Conservation (phyloP, 495 filamentous ascomycete genomes). For the Hypomontagnella submonticulosa region DNA sequence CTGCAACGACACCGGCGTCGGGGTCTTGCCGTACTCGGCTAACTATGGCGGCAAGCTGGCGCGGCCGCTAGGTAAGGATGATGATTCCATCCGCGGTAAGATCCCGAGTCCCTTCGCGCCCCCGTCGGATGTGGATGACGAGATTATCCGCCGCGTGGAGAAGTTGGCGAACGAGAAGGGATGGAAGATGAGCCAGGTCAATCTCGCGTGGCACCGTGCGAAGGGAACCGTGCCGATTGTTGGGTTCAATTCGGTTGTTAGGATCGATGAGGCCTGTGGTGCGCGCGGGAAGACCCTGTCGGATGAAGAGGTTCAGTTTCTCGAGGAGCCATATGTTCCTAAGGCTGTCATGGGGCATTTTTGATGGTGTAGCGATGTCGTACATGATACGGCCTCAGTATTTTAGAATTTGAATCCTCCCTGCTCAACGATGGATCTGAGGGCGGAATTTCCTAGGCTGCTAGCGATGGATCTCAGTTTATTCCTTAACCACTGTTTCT, state of each 20-base stretch:
- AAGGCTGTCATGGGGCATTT: conserved; percentile 19
- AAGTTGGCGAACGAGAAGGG: conserved; percentile 69
- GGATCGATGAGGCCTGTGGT: conserved; percentile 69
- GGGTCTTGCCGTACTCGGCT: conserved; percentile 74
- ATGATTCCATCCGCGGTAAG: conserved; percentile 21
- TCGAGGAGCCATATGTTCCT: conserved; percentile 68
- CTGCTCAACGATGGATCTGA: conserved; percentile 17
- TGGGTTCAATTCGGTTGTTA: conserved; percentile 61
- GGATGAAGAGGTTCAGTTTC: conserved; percentile 66
- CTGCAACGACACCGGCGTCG: conserved; percentile 77
- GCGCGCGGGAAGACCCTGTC: conserved; percentile 62
- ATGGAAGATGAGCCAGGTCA: conserved; percentile 68
- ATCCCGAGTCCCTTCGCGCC: conserved; percentile 23
- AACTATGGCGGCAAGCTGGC: conserved; percentile 67
- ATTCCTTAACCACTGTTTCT: conserved; percentile 42
- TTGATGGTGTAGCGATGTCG: neutral
- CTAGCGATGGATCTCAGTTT: conserved; percentile 30
- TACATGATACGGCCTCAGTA: neutral
- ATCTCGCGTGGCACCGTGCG: conserved; percentile 65
- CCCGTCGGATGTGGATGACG: conserved; percentile 34
- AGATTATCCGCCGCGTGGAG: conserved; percentile 67
- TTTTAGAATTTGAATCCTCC: conserved; percentile 27
- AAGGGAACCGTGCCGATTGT: conserved; percentile 64
- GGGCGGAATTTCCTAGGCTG: conserved; percentile 29
- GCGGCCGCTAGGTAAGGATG: conserved; percentile 48